A percentile compares a stretch with the other conserved stretches of the same genome.
These are phyloP conservation scores for Botrytis tulipae DNA, from an alignment of 2,329 filamentous ascomycete genomes.

Conservation along the genomic window DNA sequence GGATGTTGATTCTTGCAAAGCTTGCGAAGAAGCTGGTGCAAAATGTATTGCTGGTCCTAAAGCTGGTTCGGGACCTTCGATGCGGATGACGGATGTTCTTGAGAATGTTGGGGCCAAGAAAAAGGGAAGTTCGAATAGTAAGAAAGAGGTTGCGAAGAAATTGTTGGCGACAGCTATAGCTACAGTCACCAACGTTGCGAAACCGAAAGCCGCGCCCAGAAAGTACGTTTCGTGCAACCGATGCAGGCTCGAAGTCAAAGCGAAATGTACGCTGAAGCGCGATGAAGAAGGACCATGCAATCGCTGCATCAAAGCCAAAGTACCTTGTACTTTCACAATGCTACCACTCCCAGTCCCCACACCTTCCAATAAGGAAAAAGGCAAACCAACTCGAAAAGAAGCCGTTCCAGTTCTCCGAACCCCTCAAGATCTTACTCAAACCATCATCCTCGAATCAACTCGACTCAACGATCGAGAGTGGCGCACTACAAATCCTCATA, in stretches of 20 bases:
- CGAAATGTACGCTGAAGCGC: constrained; percentile 25
- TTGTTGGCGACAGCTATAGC: neutral
- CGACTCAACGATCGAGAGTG: constrained; percentile 3
- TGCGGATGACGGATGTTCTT: constrained; percentile 7
- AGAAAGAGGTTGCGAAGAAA: neutral
- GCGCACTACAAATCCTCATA: neutral
- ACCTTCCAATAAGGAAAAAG: neutral
- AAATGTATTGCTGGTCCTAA: constrained; percentile 29
- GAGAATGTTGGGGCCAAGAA: neutral
- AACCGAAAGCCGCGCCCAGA: constrained; percentile 1
- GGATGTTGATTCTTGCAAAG: constrained; percentile 26
- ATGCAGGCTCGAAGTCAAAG: constrained; percentile 22
- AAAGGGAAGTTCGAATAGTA: neutral
- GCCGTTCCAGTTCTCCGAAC: neutral
- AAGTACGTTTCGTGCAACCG: constrained; percentile 28
- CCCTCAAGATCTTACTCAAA: constrained; percentile 9
- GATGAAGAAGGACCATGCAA: constrained; percentile 29
- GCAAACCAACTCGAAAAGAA: neutral
- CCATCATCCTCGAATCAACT: constrained; percentile 14
- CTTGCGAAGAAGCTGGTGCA: constrained; percentile 25
- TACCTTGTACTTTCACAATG: constrained; percentile 28
- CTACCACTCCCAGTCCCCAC: neutral
- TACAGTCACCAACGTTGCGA: neutral
- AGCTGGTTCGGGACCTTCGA: neutral
- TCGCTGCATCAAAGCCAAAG: constrained; percentile 21